Evolutionary conservation across 2,329 filamentous ascomycete species (phyloP).

Genomic region (Beauveria bassiana): DNA sequence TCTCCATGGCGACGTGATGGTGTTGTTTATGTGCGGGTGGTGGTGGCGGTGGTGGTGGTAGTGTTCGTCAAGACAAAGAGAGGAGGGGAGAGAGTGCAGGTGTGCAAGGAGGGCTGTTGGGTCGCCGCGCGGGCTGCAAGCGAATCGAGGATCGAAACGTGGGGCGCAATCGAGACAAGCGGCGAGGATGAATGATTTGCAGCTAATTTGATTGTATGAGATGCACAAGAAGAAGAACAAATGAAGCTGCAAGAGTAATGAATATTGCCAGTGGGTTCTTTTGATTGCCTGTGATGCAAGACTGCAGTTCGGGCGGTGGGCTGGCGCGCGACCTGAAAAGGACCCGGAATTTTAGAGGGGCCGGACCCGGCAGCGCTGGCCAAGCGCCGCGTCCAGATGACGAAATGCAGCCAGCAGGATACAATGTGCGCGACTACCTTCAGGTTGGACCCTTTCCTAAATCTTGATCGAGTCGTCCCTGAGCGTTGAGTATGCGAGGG

Average conservation of each 20-base stretch:
- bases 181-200: background rate
- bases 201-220: background rate
- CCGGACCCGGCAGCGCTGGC: conserved; percentile 13
- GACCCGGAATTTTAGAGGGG: conserved; percentile 25
- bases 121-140: conserved; percentile 7
- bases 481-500: background rate
- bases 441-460: background rate
- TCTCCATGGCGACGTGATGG: conserved; percentile 13
- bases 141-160: background rate
- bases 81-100: background rate
- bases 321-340: conserved; percentile 10
- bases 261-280: conserved; percentile 1
- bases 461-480: background rate
- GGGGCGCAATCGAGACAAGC: background rate
- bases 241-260: conserved; percentile 3
- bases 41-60: background rate
- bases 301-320: conserved; percentile 14
- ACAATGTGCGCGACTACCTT: background rate
- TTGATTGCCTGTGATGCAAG: conserved; percentile 11
- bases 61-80: background rate
- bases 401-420: background rate
- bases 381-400: background rate
- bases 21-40: background rate
- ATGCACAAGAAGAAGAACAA: background rate
- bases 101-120: background rate